Evolutionary conservation across 306 rosid genomes (phyloP).

Genomic region (Prunus campanulata): DNA sequence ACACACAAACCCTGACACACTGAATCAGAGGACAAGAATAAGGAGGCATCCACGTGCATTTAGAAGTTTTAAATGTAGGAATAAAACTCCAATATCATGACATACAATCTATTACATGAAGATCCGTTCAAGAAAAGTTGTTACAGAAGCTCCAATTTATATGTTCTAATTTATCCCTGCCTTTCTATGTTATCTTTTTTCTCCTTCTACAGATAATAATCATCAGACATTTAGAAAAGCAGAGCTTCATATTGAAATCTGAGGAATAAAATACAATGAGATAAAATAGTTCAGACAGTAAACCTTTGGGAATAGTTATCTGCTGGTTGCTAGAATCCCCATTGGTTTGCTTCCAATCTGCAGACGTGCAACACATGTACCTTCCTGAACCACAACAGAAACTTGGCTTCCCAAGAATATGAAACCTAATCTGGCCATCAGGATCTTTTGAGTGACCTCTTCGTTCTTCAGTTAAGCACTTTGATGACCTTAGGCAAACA

Average conservation of each 20-base stretch:
- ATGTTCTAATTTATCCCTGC: not conserved
- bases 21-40: not conserved
- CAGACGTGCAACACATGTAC: constrained; percentile 61
- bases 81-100: not conserved
- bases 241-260: constrained; percentile 6
- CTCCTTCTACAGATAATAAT: not conserved
- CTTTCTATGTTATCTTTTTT: not conserved
- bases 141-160: not conserved
- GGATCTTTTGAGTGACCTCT: constrained; percentile 57
- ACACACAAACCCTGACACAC: not conserved
- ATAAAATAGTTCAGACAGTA: constrained; percentile 25
- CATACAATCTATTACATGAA: not conserved
- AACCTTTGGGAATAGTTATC: constrained; percentile 66
- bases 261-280: constrained; percentile 14
- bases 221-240: not conserved
- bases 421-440: constrained; percentile 60
- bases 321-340: constrained; percentile 59
- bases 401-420: constrained; percentile 81
- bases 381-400: constrained; percentile 92
- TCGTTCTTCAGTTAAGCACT: constrained; percentile 44
- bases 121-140: not conserved
- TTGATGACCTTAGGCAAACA: constrained; percentile 57
- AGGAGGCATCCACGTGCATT: not conserved
- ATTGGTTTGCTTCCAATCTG: constrained; percentile 63
- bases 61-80: not conserved